Evolutionary conservation across 179 eudicot genomes (phyloP).

Genomic region (Camellia oleifera): DNA sequence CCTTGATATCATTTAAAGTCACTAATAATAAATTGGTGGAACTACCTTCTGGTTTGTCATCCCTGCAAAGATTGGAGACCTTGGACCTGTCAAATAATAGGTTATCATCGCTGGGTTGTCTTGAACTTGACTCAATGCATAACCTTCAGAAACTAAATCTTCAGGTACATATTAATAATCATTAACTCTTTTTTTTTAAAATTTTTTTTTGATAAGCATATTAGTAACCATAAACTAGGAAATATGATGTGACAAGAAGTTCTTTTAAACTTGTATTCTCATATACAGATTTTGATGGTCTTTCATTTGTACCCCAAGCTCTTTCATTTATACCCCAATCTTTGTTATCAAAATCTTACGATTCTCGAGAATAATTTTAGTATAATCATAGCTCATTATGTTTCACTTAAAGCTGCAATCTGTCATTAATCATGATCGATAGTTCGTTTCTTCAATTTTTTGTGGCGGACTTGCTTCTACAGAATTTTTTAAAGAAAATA

Average conservation of each 20-base stretch:
- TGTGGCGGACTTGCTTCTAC: neutral
- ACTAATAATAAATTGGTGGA: constrained; percentile 74
- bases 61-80: constrained; percentile 60
- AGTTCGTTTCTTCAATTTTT: neutral
- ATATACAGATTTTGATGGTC: neutral
- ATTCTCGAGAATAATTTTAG: neutral
- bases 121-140: constrained; percentile 68
- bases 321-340: too few relatives aligned
- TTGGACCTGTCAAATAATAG: constrained; percentile 87
- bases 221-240: constrained; percentile 2
- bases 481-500: neutral
- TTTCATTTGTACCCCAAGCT: neutral
- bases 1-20: constrained; percentile 65
- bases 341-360: too few relatives aligned
- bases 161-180: constrained; percentile 53
- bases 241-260: neutral
- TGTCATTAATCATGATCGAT: neutral
- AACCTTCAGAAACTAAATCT: constrained; percentile 71
- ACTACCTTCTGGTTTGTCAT: constrained; percentile 68
- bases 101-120: constrained; percentile 59
- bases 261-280: neutral
- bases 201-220: neutral
- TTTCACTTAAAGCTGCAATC: neutral
- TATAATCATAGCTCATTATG: neutral
- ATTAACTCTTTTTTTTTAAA: neutral